Conservation (phyloP, 768 basidiomycete species). For the Xanthoconium stramineum region DNA sequence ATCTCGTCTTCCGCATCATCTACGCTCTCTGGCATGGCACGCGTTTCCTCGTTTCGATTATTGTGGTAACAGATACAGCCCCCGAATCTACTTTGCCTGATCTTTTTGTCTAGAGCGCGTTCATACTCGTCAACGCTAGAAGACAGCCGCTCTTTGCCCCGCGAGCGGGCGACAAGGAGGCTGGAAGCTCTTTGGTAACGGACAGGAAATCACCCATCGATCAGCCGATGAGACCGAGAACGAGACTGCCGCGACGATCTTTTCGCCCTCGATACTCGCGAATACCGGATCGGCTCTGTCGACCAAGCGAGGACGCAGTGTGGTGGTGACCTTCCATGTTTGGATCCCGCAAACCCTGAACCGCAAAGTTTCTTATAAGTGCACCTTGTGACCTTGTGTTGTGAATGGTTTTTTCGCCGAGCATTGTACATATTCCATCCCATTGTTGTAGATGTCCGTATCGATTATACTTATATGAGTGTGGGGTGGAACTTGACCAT, state of each 20-base stretch:
- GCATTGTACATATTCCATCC: too few species aligned
- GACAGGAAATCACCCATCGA: constrained; percentile 8
- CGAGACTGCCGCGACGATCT: constrained; percentile 3
- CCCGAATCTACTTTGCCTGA: constrained; percentile 2
- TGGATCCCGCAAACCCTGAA: constrained; percentile 7
- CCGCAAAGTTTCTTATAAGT: background rate
- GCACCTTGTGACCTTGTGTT: too few species aligned
- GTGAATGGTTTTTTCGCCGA: too few species aligned
- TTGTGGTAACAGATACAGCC: constrained; percentile 37
- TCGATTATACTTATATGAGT: too few species aligned
- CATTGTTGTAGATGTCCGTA: background rate
- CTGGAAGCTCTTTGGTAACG: background rate
- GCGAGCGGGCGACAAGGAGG: background rate
- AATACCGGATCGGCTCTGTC: constrained; percentile 47
- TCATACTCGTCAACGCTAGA: constrained; percentile 34
- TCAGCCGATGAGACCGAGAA: background rate
- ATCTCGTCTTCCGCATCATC: constrained; percentile 22
- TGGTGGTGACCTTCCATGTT: constrained; percentile 16
- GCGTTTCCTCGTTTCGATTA: constrained; percentile 35
- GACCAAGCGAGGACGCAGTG: constrained; percentile 11
- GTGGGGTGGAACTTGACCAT: constrained; percentile 13
- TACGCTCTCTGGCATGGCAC: constrained; percentile 30
- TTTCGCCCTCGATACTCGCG: constrained; percentile 38
- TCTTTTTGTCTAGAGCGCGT: constrained; percentile 30
- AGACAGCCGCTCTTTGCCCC: constrained; percentile 7